Evolutionary conservation across 768 basidiomycete genomes (phyloP), one percentile per base, ranked within the genome.

Genomic region (Auricularia heimuer): DNA sequence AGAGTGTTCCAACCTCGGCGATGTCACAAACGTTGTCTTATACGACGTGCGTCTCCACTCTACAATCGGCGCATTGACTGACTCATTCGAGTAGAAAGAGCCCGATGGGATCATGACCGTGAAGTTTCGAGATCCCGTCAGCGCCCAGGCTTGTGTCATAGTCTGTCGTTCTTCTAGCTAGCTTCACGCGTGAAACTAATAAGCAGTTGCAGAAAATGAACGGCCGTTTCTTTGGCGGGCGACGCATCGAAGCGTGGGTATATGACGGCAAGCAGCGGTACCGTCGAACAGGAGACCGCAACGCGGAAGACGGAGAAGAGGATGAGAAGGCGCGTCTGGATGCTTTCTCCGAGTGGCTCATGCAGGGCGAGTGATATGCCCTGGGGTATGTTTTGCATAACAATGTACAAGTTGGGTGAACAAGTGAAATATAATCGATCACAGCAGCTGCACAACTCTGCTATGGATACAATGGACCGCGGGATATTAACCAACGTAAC

Each of bases 31-130:
- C 69, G 91, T 98, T 1, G 87, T 93, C 36, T 75, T 99, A 47
- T 98, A 96, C 71, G 96, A 99, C 77, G 96, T 96, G 74, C 75
- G 91, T 80, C 11, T 47, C 14, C 62, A 64, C 33, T 63, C 44
- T 10, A 2, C 56, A 18, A 37, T 61, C 39, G 63, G 44, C 37
- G 21, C 51, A 18, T 39, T 18, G 29, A 18, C 16, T n/a, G 8
- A 10, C 54, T 56, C 14, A 60, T 64, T 14, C 56, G 4, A 66
- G 51, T 76, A 99, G 94, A 85, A 88, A 80, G 97, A 99, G 74
- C 76, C 85, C 39, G 93, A 96, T 44, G 96, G 97, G 3, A 77
- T 98, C 67, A 98, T 98, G 86, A 95, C 94, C 0, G 87, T 98
- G 67, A 97, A 98, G 70, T 99, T 98, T 79, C 86, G 86, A 65